Conservation (phyloP, 2,329 filamentous ascomycete genomes). For the Aspergillus glaucus region DNA sequence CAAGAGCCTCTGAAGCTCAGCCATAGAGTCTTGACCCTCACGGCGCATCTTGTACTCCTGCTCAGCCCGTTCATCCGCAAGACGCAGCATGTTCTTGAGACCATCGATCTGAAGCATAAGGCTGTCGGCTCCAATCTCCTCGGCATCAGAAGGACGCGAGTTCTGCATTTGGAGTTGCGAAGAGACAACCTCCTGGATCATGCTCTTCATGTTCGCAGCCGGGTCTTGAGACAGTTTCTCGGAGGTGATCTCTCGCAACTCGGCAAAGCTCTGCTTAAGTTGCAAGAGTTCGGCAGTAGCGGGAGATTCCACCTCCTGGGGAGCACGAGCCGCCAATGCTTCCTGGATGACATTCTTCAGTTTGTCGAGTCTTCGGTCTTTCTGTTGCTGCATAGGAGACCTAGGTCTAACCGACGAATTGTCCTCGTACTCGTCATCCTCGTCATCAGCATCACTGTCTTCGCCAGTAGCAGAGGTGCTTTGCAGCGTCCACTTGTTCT, state of each 20-base stretch:
- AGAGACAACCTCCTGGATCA: conserved; percentile 59
- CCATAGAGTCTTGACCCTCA: conserved; percentile 64
- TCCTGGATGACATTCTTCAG: conserved; percentile 63
- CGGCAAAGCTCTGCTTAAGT: conserved; percentile 34
- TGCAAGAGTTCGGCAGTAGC: conserved; percentile 30
- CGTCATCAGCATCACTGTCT: conserved; percentile 90
- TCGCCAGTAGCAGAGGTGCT: conserved; percentile 62
- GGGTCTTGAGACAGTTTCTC: conserved; percentile 29
- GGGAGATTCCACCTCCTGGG: conserved; percentile 19
- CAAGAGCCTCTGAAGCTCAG: conserved; percentile 65
- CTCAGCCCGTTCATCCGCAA: conserved; percentile 59
- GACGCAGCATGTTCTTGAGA: conserved; percentile 61
- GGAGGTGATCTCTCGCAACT: conserved; percentile 36
- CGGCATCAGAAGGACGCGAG: conserved; percentile 46
- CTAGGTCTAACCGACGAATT: conserved; percentile 56
- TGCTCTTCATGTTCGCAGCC: conserved; percentile 52
- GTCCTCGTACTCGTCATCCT: conserved; percentile 65
- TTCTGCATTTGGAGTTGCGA: conserved; percentile 50
- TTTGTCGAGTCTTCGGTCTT: conserved; percentile 75
- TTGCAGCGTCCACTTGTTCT: conserved; percentile 54
- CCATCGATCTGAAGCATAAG: conserved; percentile 56
- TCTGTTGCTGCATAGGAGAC: conserved; percentile 57
- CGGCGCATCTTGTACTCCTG: conserved; percentile 58
- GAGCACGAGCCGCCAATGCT: conserved; percentile 51
- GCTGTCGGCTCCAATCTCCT: conserved; percentile 45